Conservation (phyloP, 129 eudicot genomes). For the Glebionis coronaria region DNA sequence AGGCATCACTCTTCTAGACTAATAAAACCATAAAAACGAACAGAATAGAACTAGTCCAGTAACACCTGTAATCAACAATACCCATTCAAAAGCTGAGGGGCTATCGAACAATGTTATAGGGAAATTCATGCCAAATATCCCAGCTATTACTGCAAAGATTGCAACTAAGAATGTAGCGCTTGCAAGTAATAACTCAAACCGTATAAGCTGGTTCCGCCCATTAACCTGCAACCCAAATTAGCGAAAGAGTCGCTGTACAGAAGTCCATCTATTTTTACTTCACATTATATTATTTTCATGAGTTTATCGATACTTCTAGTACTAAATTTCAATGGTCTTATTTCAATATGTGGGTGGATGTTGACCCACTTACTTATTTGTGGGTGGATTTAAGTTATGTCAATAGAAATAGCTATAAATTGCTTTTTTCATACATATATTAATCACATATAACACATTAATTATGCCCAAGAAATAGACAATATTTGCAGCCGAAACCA, state of each 20-base stretch:
- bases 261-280: background rate
- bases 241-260: background rate
- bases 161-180: constrained; percentile 93
- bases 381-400: background rate
- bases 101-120: constrained; percentile 48
- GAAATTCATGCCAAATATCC: constrained; percentile 95
- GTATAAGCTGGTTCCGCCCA: constrained; percentile 91
- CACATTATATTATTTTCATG: constrained; percentile 3
- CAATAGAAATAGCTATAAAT: background rate
- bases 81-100: constrained; percentile 77
- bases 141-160: constrained; percentile 88
- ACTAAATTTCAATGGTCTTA: too few relatives aligned
- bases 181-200: constrained; percentile 77
- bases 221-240: constrained; percentile 59
- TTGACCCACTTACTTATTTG: background rate
- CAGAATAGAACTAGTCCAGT: constrained; percentile 51
- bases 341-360: too few relatives aligned
- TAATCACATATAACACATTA: too few relatives aligned
- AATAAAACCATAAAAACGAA: constrained; percentile 71
- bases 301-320: background rate
- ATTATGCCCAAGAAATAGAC: too few relatives aligned
- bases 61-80: constrained; percentile 62
- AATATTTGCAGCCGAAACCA: too few relatives aligned
- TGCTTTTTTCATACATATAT: background rate
- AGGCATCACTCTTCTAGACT: constrained; percentile 77